phyloP scores from a whole-genome alignment of 2,329 filamentous ascomycete species.

The Xylaria sp. region DNA sequence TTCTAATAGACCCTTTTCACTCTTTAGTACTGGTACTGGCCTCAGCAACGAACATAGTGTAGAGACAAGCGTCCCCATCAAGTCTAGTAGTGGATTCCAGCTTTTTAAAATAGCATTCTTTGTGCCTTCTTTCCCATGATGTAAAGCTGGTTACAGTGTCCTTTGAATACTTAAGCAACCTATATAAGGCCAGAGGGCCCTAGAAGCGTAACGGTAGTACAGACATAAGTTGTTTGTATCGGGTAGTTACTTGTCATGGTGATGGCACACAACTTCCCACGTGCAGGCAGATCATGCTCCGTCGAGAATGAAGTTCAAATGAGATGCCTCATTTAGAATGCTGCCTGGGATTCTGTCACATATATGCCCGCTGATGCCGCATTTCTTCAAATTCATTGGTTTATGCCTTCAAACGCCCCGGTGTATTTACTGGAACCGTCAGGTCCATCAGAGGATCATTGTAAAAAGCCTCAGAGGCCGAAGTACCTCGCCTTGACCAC shows the following conservation, averaged over 20 bases:
- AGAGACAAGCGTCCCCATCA: not conserved
- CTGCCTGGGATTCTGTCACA: not conserved
- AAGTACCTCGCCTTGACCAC: slow-evolving; percentile 4
- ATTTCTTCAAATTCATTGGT: not conserved
- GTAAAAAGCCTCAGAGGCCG: not conserved
- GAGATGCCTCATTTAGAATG: not conserved
- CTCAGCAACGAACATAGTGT: not conserved
- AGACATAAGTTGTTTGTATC: not conserved
- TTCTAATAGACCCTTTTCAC: not conserved
- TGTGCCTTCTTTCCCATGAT: not conserved
- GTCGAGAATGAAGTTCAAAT: slow-evolving; percentile 2
- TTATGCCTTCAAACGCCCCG: not conserved
- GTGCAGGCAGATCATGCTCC: not conserved
- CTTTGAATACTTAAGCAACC: not conserved
- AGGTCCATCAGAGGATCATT: not conserved
- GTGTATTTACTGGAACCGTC: not conserved
- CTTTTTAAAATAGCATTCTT: not conserved
- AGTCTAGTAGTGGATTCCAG: not conserved
- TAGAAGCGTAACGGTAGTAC: not conserved
- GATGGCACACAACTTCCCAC: not conserved
- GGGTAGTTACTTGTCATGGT: not conserved
- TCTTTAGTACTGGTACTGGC: not conserved
- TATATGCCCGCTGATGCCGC: not conserved
- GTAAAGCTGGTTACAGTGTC: slow-evolving; percentile 9
- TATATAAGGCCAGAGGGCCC: too few species aligned